A percentile compares a stretch with the other conserved stretches of the same genome.
Conservation (phyloP, 192 early-diverging fungal species). For the Backusella tuberculispora region DNA sequence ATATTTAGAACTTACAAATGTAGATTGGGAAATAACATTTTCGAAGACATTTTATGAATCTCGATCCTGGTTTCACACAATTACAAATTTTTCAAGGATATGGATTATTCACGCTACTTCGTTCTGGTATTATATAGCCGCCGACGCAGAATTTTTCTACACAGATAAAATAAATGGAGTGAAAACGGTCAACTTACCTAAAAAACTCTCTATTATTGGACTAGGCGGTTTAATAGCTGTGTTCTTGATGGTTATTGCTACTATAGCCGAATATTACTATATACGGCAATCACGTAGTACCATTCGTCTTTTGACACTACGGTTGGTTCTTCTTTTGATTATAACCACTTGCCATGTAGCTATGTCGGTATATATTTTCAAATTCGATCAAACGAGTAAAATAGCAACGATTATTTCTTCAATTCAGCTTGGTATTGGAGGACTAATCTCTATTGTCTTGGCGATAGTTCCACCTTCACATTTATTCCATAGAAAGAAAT, state of each 20-base stretch:
- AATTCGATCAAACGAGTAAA: slow-evolving; percentile 30
- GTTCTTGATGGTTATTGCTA: slow-evolving; percentile 54
- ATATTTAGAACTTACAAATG: slow-evolving; percentile 53
- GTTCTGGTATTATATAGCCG: slow-evolving; percentile 73
- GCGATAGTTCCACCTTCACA: slow-evolving; percentile 57
- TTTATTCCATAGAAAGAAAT: slow-evolving; percentile 45
- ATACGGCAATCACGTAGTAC: slow-evolving; percentile 48
- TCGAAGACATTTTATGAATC: slow-evolving; percentile 71
- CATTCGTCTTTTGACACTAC: slow-evolving; percentile 40
- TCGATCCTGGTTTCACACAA: slow-evolving; percentile 66
- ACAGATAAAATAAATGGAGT: slow-evolving; percentile 21
- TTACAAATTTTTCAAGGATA: slow-evolving; percentile 72
- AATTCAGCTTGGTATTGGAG: slow-evolving; percentile 62
- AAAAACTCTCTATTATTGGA: slow-evolving; percentile 55
- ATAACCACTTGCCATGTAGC: slow-evolving; percentile 55
- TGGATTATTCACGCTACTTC: slow-evolving; percentile 72
- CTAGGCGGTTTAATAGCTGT: slow-evolving; percentile 60
- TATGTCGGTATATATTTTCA: slow-evolving; percentile 47
- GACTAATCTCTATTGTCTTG: slow-evolving; percentile 58
- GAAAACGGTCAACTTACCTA: slow-evolving; percentile 12
- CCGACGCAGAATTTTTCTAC: slow-evolving; percentile 61
- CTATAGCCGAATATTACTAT: slow-evolving; percentile 62
- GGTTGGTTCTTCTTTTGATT: slow-evolving; percentile 48
- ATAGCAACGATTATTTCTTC: slow-evolving; percentile 54
- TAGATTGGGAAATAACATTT: slow-evolving; percentile 64